Evolutionary conservation across 176 grass and related monocot genomes (phyloP).

Genomic region (Oryza meyeriana): DNA sequence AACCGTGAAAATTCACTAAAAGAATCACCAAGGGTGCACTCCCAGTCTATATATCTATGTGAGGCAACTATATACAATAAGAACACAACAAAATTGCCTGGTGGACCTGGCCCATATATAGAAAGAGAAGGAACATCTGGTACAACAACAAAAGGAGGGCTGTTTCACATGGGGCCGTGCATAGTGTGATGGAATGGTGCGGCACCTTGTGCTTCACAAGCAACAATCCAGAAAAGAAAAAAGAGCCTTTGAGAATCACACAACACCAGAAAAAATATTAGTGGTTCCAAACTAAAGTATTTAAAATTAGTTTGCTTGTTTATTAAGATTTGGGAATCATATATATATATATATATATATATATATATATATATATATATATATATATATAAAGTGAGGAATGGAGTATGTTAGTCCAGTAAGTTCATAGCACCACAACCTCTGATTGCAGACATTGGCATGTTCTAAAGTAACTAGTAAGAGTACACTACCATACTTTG

Average conservation of each 20-base stretch:
- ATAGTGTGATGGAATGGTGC: neutral
- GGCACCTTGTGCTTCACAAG: conserved; percentile 24
- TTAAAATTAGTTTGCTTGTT: neutral
- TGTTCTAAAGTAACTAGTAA: neutral
- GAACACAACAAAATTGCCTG: neutral
- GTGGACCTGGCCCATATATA: neutral
- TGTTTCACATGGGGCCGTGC: conserved; percentile 31
- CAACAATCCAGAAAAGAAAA: neutral
- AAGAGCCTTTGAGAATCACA: neutral
- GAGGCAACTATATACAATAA: neutral
- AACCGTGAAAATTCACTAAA: neutral
- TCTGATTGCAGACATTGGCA: neutral
- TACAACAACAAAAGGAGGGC: conserved; percentile 13
- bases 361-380: no score
- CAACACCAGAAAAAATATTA: neutral
- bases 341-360: no score
- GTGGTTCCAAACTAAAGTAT: neutral
- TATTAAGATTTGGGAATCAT: neutral
- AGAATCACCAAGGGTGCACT: neutral
- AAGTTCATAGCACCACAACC: neutral
- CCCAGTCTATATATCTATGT: neutral
- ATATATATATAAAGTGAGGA: neutral
- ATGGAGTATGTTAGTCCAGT: neutral
- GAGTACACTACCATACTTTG: neutral
- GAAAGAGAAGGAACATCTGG: conserved; percentile 12